Evolutionary conservation across 805 yeast genomes (phyloP), one percentile per base, ranked within the genome.

Genomic region (Spathaspora boniae): DNA sequence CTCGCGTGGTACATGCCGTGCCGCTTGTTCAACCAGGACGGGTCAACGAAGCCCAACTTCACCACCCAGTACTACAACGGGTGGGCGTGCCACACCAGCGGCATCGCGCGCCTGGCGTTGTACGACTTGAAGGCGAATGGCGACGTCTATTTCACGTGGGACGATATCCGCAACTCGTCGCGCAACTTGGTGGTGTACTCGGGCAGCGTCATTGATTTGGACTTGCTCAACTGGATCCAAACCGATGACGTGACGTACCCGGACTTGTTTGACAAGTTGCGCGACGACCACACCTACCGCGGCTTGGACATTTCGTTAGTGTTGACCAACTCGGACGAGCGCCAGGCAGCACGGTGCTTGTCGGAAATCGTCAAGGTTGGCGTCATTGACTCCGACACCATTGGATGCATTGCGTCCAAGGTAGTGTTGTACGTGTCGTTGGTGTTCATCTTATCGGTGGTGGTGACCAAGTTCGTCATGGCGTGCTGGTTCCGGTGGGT

Each of bases 1-100:
- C 57, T 91, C 47, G 97, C 95, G 12, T 89, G 96, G 96, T 93
- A 93, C 62, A 87, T 89, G 82, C 98, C 98, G 3, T 93, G 98
- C 67, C 79, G 81, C 47, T 42, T 84, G 21, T 65, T 76, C 35
- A 60, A 65, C 27, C 82, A 77, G 47, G 86, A 86, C 54, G 95
- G 95, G 4, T 71, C 93, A 1, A 58, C 84, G 2, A 38, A 60
- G 19, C 84, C 86, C 26, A 84, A 85, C 54, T 72, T 72, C 43
- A 75, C 88, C 1, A 57, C 63, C 19, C 71, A 70, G 15, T 78
- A 79, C 53, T 89, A 88, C 56, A 62, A 70, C 31, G 97, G 97
- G 6, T 88, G 86, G 77, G 94, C 91, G 2, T 91, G 98, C 56
- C 96, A 93, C 60, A 85, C 97, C 1, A 72, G 86, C 4, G 50